Evolutionary conservation across 2,329 filamentous ascomycete species (phyloP), one percentile per base, ranked within the genome.

Genomic region (Lasiodiplodia citricola): DNA sequence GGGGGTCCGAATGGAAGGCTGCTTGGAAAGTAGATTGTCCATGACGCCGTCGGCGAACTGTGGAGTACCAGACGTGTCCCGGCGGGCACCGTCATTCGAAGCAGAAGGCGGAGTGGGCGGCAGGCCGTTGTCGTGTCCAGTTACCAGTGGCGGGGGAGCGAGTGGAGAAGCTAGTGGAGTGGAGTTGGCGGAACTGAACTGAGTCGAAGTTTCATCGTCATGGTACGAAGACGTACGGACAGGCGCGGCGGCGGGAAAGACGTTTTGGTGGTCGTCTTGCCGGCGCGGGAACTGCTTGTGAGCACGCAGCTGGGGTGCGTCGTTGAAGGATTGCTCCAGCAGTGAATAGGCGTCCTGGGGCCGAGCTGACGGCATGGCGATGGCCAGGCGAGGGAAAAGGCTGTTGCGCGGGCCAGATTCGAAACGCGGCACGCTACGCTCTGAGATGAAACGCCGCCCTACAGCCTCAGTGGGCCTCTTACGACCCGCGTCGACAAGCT

Each of bases 81-180:
- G 52, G 4, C 75, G 70, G 14, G 71, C 67, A 21, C 76, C 72
- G 68, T 78, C 75, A n/a, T 76, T 76, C 35, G 75, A 77, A 66
- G 76, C 77, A 7, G 80, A 81, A 14, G 83, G 83, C 37, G 83
- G 83, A 13, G 82, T 84, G 13, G 82, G 82, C 50, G 83, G 83
- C 21, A 84, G 77, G 47, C 79, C 80, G 58, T 73, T 77, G 67
- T 79, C 76, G 69, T 78, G 71, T 37, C 73, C 72, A 64, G 70
- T 73, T 58, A 75, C 55, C 23, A 73, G 54, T 60, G 68, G 71
- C 0, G 60, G 60, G 23, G 44, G 51, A 52, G 60, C 28, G 11
- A 64, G 60, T 64, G 77, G 75, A 41, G 77, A 77, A 25, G 73
- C 72, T 18, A 79, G 72, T 37, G 75, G 75, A 18, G 76, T 74